A percentile compares a stretch with the other conserved stretches of the same genome.
These are phyloP conservation scores for Fistulinella staudtii DNA, from an alignment of 1,284 basidiomycete species.

Conservation along the genomic window DNA sequence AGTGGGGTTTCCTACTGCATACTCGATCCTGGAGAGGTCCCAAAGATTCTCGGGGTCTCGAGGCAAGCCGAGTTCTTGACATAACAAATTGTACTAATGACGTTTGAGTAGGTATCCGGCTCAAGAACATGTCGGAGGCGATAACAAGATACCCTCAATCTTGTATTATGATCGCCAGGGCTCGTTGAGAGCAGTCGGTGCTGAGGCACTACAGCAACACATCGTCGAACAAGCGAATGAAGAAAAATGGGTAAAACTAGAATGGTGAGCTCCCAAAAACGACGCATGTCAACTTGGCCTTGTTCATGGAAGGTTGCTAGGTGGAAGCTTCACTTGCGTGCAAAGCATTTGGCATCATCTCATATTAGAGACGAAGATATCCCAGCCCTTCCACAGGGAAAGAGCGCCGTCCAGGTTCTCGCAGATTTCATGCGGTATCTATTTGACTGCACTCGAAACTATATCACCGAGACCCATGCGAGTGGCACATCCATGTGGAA, in stretches of 20 bases:
- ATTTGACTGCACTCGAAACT: conserved; percentile 40
- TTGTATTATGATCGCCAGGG: conserved; percentile 49
- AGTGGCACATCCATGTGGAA: conserved; percentile 38
- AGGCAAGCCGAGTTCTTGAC: conserved; percentile 24
- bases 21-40: conserved; percentile 44
- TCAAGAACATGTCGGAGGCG: conserved; percentile 37
- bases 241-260: conserved; percentile 41
- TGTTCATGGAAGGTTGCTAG: conserved; percentile 29
- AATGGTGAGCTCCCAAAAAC: conserved; percentile 39
- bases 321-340: conserved; percentile 57
- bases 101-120: conserved; percentile 37
- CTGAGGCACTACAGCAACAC: conserved; percentile 41
- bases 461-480: conserved; percentile 45
- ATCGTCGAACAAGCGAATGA: conserved; percentile 42
- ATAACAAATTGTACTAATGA: too few species aligned
- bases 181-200: conserved; percentile 42
- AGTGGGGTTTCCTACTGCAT: conserved; percentile 46
- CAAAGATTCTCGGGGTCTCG: conserved; percentile 41
- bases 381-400: conserved; percentile 43
- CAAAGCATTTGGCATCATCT: conserved; percentile 28
- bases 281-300: not conserved
- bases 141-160: conserved; percentile 55
- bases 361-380: conserved; percentile 30
- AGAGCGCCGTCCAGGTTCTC: conserved; percentile 43
- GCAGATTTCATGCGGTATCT: conserved; percentile 52